Evolutionary conservation across 106 monocot species (phyloP).

Genomic region (Alisma plantagoaquatica): DNA sequence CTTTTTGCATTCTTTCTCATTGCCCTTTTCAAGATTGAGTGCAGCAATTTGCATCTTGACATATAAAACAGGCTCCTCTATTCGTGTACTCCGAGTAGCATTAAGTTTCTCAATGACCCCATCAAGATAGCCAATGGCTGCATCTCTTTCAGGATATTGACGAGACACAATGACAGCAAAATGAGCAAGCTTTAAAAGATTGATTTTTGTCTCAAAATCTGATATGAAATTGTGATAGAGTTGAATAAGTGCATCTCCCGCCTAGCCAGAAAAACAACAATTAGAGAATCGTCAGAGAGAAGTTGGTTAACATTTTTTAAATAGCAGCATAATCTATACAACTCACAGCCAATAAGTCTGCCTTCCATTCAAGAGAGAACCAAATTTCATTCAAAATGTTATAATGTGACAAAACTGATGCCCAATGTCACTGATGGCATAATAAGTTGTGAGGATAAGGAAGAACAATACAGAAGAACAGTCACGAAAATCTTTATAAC

Average conservation of each 20-base stretch:
- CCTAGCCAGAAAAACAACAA: constrained; percentile 32
- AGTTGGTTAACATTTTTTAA: too few relatives aligned
- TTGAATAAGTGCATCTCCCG: constrained; percentile 91
- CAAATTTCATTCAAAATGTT: too few relatives aligned
- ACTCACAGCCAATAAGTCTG: too few relatives aligned
- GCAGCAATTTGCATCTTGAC: constrained; percentile 94
- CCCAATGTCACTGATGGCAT: too few relatives aligned
- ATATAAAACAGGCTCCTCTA: constrained; percentile 84
- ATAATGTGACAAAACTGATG: too few relatives aligned
- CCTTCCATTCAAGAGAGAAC: too few relatives aligned
- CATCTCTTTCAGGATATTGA: constrained; percentile 86
- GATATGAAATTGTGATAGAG: constrained; percentile 93
- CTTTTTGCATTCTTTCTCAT: constrained; percentile 80
- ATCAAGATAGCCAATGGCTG: constrained; percentile 81
- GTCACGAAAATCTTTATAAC: too few relatives aligned
- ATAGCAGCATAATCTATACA: too few relatives aligned
- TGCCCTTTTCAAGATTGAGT: constrained; percentile 68
- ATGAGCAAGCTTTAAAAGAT: constrained; percentile 94
- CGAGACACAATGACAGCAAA: constrained; percentile 81
- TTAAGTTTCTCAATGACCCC: constrained; percentile 72
- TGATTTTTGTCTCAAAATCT: constrained; percentile 99
- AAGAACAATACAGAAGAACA: too few relatives aligned
- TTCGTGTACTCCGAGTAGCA: constrained; percentile 47
- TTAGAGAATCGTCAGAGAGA: too few relatives aligned
- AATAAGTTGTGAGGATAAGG: too few relatives aligned